Evolutionary conservation across 148 eudicot species (phyloP).

Genomic region (Persicaria maculosa): DNA sequence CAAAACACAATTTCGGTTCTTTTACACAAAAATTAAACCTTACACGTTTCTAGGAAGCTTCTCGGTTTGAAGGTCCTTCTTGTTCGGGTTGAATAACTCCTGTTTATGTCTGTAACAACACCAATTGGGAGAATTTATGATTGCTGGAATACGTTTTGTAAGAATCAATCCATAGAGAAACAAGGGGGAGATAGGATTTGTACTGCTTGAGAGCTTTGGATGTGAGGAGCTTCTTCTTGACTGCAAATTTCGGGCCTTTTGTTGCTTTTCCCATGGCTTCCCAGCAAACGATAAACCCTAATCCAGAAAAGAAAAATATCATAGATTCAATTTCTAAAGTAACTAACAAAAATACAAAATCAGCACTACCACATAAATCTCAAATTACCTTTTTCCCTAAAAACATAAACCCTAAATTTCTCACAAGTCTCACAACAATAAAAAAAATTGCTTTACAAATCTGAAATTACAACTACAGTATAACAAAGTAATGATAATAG

Average conservation of each 20-base stretch:
- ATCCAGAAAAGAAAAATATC: not conserved
- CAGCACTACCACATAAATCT: too few relatives aligned
- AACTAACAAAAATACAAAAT: too few relatives aligned
- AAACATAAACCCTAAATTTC: too few relatives aligned
- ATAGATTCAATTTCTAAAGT: too few relatives aligned
- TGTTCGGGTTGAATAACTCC: constrained; percentile 73
- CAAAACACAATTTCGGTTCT: not conserved
- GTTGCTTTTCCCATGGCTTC: constrained; percentile 74
- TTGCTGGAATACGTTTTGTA: not conserved
- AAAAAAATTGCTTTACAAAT: too few relatives aligned
- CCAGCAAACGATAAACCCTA: constrained; percentile 30
- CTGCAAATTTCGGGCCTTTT: constrained; percentile 87
- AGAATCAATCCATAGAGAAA: not conserved
- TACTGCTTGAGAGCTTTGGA: constrained; percentile 78
- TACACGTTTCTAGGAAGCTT: constrained; percentile 86
- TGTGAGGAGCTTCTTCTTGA: constrained; percentile 75
- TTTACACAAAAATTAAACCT: constrained; percentile 5
- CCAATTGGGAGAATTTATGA: not conserved
- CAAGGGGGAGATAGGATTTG: constrained; percentile 9
- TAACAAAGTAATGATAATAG: too few relatives aligned
- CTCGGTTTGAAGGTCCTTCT: constrained; percentile 52
- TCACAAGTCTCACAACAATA: too few relatives aligned
- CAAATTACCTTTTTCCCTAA: too few relatives aligned
- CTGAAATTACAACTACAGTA: too few relatives aligned
- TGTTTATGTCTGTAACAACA: constrained; percentile 51